Conservation (phyloP, 1,139 yeast species). For the Kodamaea arcana region DNA sequence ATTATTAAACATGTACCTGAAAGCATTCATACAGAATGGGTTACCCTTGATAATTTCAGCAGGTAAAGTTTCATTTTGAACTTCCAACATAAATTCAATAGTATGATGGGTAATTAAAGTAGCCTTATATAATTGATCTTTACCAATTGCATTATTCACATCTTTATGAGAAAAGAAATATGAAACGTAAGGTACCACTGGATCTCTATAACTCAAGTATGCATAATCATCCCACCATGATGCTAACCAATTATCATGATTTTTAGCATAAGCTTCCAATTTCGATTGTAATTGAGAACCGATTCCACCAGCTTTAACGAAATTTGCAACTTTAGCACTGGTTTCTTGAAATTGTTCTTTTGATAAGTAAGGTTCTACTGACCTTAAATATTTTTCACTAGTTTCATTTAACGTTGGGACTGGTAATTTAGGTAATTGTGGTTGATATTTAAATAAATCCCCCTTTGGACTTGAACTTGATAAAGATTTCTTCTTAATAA, state of each 20-base stretch:
- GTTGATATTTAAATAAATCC: conserved; percentile 68
- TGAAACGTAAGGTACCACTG: conserved; percentile 89
- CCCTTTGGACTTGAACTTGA: conserved; percentile 43
- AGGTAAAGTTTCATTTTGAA: conserved; percentile 58
- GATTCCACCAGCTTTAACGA: conserved; percentile 55
- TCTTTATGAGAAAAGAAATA: conserved; percentile 87
- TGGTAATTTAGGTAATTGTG: conserved; percentile 76
- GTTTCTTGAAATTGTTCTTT: conserved; percentile 54
- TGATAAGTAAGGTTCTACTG: conserved; percentile 65
- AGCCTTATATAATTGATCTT: conserved; percentile 74
- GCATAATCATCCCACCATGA: conserved; percentile 96
- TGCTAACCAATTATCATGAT: conserved; percentile 83
- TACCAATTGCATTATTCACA: conserved; percentile 49
- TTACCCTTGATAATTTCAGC: conserved; percentile 79
- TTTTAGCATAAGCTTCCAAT: conserved; percentile 53
- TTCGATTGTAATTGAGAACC: conserved; percentile 71
- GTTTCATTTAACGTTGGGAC: conserved; percentile 81
- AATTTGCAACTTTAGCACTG: conserved; percentile 59
- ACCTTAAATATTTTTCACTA: conserved; percentile 60
- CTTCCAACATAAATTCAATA: conserved; percentile 49
- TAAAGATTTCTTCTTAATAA: conserved; percentile 16
- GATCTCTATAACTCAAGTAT: conserved; percentile 86
- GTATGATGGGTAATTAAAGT: conserved; percentile 55
- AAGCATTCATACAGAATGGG: conserved; percentile 93
- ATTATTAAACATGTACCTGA: conserved; percentile 87